Conservation (phyloP, 306 rosid species). For the Glycine tomentella region DNA sequence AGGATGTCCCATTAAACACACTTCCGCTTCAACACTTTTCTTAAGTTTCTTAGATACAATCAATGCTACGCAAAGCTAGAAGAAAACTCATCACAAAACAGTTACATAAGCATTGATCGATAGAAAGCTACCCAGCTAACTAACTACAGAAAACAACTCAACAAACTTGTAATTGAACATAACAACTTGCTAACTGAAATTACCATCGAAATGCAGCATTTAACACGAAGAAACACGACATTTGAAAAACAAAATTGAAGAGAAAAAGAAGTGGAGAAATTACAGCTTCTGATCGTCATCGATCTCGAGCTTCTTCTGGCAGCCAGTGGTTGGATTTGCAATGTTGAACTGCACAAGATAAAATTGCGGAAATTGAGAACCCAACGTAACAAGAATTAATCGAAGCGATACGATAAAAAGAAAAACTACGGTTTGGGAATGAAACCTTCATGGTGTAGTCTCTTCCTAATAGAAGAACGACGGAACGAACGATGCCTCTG, state of each 20-base stretch:
- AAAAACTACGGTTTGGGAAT: background rate
- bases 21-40: background rate
- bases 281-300: slow-evolving; percentile 46
- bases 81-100: background rate
- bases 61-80: background rate
- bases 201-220: background rate
- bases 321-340: slow-evolving; percentile 50
- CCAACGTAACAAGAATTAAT: background rate
- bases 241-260: background rate
- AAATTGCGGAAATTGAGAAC: background rate
- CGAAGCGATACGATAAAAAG: background rate
- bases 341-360: slow-evolving; percentile 35
- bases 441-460: slow-evolving; percentile 17
- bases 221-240: background rate
- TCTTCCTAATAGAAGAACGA: slow-evolving; percentile 9
- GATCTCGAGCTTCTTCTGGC: slow-evolving; percentile 50
- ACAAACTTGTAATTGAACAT: background rate
- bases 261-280: background rate
- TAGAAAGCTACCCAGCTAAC: background rate
- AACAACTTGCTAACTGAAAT: slow-evolving; percentile 1
- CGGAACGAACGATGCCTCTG: background rate
- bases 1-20: background rate
- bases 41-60: background rate
- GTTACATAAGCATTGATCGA: no score
- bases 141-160: background rate